Evolutionary conservation across 257 asterid species (phyloP).

Genomic region (Phtheirospermum japonicum): DNA sequence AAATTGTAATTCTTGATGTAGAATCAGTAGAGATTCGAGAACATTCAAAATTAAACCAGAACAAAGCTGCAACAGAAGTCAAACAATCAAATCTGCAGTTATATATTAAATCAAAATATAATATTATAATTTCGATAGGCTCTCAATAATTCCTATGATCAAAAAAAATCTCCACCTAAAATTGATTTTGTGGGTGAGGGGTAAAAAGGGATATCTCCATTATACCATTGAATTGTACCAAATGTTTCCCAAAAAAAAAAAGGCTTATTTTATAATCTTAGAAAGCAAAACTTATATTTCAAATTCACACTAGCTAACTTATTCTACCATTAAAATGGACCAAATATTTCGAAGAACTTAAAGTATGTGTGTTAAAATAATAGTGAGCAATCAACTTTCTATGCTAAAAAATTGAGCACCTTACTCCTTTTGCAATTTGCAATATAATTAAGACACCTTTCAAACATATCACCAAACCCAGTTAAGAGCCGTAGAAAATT

Average conservation of each 20-base stretch:
- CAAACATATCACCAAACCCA: no score
- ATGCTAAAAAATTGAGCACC: no score
- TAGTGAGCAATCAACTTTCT: no score
- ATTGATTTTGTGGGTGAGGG: background rate
- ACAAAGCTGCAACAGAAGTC: slow-evolving; percentile 7
- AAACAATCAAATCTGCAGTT: slow-evolving; percentile 14
- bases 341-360: no score
- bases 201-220: background rate
- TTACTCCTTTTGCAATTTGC: no score
- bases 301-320: background rate
- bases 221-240: background rate
- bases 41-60: background rate
- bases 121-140: slow-evolving; percentile 1
- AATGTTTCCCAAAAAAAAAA: background rate
- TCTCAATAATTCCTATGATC: background rate
- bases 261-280: background rate
- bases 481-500: no score
- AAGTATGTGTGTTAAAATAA: no score
- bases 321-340: no score
- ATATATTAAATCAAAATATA: background rate
- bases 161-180: background rate
- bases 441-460: no score
- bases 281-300: background rate
- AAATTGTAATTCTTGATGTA: slow-evolving; percentile 1
- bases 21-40: background rate